These are phyloP conservation scores for Astragalus membranaceus DNA, from an alignment of 306 rosid genomes.

Conservation along the genomic window DNA sequence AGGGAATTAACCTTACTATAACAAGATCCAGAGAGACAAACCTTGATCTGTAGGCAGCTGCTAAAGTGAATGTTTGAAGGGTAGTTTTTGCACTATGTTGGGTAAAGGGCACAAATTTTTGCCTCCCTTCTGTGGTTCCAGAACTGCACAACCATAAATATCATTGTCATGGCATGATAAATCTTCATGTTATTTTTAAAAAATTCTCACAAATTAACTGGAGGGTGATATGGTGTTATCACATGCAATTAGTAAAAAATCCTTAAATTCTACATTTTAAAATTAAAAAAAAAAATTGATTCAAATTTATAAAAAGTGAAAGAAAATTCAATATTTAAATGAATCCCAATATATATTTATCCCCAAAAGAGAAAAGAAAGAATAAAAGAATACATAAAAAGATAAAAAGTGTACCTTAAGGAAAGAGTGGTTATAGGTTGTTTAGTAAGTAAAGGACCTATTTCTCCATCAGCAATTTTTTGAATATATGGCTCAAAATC, in stretches of 20 bases:
- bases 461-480: slow-evolving; percentile 75
- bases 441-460: slow-evolving; percentile 55
- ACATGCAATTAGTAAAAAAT: no score
- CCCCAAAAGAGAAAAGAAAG: neutral
- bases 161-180: no score
- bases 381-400: neutral
- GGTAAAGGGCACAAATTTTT: slow-evolving; percentile 82
- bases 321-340: neutral
- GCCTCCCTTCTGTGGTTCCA: slow-evolving; percentile 94
- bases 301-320: neutral
- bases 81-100: slow-evolving; percentile 82
- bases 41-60: slow-evolving; percentile 87
- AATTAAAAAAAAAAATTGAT: no score
- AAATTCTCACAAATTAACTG: no score
- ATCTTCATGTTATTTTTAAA: no score
- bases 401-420: slow-evolving; percentile 43
- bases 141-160: slow-evolving; percentile 41
- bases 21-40: neutral
- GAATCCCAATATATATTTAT: neutral
- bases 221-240: no score
- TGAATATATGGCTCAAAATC: slow-evolving; percentile 78
- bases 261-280: no score
- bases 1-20: no score
- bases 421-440: slow-evolving; percentile 77
- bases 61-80: slow-evolving; percentile 71